Base-by-base conservation (phyloP, 176 grass and related monocot species). In the Rhynchospora breviuscula region DNA sequence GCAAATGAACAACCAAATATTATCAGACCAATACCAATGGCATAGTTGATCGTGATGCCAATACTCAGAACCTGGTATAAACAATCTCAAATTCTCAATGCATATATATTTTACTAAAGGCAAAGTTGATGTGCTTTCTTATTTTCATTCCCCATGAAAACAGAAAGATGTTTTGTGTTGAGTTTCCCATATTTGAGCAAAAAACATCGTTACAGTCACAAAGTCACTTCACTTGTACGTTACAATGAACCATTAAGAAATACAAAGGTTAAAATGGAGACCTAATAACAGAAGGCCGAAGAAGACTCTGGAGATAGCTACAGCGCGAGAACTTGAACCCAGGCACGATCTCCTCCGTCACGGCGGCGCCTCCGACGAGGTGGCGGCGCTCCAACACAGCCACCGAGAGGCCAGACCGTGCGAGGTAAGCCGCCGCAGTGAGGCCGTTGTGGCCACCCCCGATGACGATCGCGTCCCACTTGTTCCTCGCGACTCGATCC, bases 401-500 rank as follows among this genome's bases (percentile, higher is more conserved):
- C 47, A 95, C 95, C 29, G 95, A 98, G 83, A 89, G 86, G 6
- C 95, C 95, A 14, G 89, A 84, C 58, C 84, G 88, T 58, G 96
- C 93, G 63, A 98, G 96, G 87, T 95, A 98, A 12, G 96, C 92
- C n/a, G 92, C 95, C 35, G 95, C 92, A 19, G 88, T 89, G 57
- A 98, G 95, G 72, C 95, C 95, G 43, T 98, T 98, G 89, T 98
- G 95, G 25, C 95, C 95, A 31, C 95, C 92, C 63, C 95, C 95
- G 78, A 98, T 84, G 74, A 98, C 95, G 61, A 98, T 86, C 6
- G 90, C 92, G 58, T 94, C 92, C 92, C 92, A 98, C 19, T 83
- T 82, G 12, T 25, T 63, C 19, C 0, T 33, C 40, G 57, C 31
- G 9, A 29, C 10, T 54, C 5, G 10, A 8, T 76, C 72, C 48